phyloP scores from a whole-genome alignment of 2,329 filamentous ascomycete genomes.

The Arthrobotrys pseudoclavata region DNA sequence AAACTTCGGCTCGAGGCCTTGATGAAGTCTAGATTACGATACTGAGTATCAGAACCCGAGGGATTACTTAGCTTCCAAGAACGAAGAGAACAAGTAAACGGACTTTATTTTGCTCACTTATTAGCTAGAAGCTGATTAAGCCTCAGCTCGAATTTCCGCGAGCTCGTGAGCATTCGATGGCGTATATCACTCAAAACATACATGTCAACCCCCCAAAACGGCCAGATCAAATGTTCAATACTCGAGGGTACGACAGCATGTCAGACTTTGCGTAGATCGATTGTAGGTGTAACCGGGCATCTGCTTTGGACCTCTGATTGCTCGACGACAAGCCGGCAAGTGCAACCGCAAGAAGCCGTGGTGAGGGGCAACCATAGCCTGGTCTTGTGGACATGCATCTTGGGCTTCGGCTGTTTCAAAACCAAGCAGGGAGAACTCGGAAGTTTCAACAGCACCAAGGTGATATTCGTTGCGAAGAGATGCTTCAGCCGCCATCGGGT shows the following conservation, averaged over 20 bases:
- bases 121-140: not conserved
- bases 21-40: constrained; percentile 32
- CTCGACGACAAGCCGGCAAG: constrained; percentile 5
- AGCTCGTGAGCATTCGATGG: too few species aligned
- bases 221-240: too few species aligned
- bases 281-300: not conserved
- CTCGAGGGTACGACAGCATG: not conserved
- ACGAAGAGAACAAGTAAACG: not conserved
- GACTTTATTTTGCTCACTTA: not conserved
- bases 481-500: constrained; percentile 28
- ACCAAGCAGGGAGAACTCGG: constrained; percentile 29
- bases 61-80: not conserved
- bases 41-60: constrained; percentile 11
- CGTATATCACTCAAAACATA: too few species aligned
- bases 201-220: too few species aligned
- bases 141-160: too few species aligned
- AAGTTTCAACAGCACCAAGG: constrained; percentile 42
- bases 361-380: constrained; percentile 16
- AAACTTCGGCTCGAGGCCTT: constrained; percentile 48
- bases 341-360: constrained; percentile 8
- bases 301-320: not conserved
- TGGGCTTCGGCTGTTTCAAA: constrained; percentile 49
- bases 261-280: not conserved
- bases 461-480: constrained; percentile 38
- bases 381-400: constrained; percentile 27